These are phyloP conservation scores for Trichosanthes truncata DNA, from an alignment of 306 rosid species.

Conservation along the genomic window DNA sequence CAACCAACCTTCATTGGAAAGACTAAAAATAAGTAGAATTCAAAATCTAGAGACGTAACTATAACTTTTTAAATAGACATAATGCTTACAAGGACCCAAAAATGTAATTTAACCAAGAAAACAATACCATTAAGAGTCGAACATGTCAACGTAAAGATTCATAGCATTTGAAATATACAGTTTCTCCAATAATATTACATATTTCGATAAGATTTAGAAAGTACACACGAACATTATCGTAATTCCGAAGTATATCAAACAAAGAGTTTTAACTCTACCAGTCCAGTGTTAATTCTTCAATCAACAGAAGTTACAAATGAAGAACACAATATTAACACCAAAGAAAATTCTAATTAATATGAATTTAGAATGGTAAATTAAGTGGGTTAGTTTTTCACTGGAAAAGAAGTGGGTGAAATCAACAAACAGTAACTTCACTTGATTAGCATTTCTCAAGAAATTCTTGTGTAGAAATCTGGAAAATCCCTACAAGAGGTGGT, in stretches of 20 bases:
- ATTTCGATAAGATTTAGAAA: background rate
- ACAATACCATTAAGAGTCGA: background rate
- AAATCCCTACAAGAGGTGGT: background rate
- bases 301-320: background rate
- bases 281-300: background rate
- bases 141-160: background rate
- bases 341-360: background rate
- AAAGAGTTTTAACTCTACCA: background rate
- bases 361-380: background rate
- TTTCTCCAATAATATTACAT: background rate
- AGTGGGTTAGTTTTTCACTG: background rate
- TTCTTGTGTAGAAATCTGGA: background rate
- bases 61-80: background rate
- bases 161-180: background rate
- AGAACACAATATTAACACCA: background rate
- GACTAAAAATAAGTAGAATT: background rate
- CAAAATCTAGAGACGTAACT: background rate
- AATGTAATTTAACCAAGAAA: background rate
- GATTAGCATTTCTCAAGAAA: background rate
- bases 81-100: background rate
- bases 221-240: background rate
- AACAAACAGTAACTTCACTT: background rate
- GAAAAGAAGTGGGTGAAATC: background rate
- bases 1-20: background rate
- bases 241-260: background rate